Evolutionary conservation across 331 rosid species (phyloP).

Genomic region (Saraca asoca): DNA sequence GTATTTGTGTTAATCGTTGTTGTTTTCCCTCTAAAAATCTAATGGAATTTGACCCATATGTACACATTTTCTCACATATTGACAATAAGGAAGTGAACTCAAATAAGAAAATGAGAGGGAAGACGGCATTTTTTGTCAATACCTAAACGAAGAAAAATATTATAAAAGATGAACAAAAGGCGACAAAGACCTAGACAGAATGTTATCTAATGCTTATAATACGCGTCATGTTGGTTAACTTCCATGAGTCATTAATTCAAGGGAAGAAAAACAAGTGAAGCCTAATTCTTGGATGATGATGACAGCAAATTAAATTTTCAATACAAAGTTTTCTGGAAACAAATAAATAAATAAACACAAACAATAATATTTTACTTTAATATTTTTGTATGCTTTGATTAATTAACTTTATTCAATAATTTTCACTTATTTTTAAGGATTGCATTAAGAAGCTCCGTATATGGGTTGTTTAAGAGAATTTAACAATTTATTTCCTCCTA

Average conservation of each 20-base stretch:
- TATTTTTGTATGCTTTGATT: no score
- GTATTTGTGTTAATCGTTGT: conserved; percentile 8
- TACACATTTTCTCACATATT: conserved; percentile 45
- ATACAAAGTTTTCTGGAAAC: conserved; percentile 9
- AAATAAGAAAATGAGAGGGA: conserved; percentile 40
- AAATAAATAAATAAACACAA: no score
- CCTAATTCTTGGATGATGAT: conserved; percentile 29
- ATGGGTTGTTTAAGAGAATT: no score
- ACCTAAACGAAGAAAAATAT: conserved; percentile 68
- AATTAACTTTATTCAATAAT: no score
- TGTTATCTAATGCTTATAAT: conserved; percentile 32
- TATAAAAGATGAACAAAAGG: conserved; percentile 6
- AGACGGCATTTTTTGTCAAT: conserved; percentile 55
- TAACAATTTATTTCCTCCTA: no score
- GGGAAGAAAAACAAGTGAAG: conserved; percentile 27
- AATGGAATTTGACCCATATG: conserved; percentile 51
- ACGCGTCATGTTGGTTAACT: conserved; percentile 34
- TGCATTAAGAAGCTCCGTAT: no score
- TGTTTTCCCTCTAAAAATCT: conserved; percentile 15
- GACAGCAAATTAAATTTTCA: conserved; percentile 26
- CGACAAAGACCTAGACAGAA: conserved; percentile 29
- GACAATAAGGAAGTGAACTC: conserved; percentile 43
- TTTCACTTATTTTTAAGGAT: no score
- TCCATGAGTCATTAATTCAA: conserved; percentile 36
- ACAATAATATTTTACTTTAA: no score